phyloP scores from a whole-genome alignment of 148 eudicot genomes.

The Silene latifolia region DNA sequence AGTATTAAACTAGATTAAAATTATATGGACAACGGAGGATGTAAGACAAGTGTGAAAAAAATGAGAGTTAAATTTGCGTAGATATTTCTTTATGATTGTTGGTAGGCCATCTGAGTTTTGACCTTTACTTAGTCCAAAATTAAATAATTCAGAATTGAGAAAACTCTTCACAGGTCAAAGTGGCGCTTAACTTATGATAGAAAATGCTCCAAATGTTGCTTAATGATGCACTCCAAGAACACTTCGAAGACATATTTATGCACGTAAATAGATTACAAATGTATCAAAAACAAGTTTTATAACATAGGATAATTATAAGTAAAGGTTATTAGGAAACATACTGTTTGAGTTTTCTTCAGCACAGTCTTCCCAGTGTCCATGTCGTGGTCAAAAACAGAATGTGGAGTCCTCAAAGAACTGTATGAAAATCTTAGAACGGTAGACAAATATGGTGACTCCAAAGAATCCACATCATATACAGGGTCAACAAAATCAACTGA shows the following conservation, averaged over 20 bases:
- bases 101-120: no score
- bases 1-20: background rate
- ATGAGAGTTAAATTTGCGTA: no score
- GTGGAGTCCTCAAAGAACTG: slow-evolving; percentile 87
- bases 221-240: background rate
- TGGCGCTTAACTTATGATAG: background rate
- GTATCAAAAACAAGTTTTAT: background rate
- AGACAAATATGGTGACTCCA: slow-evolving; percentile 67
- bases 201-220: background rate
- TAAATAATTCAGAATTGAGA: background rate
- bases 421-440: slow-evolving; percentile 63
- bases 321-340: slow-evolving; percentile 30
- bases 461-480: slow-evolving; percentile 51
- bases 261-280: background rate
- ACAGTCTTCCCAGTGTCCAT: slow-evolving; percentile 73
- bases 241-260: background rate
- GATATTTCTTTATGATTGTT: no score
- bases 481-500: slow-evolving; percentile 78
- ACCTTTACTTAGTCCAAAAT: background rate
- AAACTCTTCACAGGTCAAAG: slow-evolving; percentile 2
- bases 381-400: slow-evolving; percentile 78
- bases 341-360: slow-evolving; percentile 70
- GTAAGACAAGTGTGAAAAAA: no score
- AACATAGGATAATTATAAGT: background rate
- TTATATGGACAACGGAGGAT: background rate